These are phyloP conservation scores for Suillus weaverae DNA, from an alignment of 768 basidiomycete genomes.

Conservation along the genomic window DNA sequence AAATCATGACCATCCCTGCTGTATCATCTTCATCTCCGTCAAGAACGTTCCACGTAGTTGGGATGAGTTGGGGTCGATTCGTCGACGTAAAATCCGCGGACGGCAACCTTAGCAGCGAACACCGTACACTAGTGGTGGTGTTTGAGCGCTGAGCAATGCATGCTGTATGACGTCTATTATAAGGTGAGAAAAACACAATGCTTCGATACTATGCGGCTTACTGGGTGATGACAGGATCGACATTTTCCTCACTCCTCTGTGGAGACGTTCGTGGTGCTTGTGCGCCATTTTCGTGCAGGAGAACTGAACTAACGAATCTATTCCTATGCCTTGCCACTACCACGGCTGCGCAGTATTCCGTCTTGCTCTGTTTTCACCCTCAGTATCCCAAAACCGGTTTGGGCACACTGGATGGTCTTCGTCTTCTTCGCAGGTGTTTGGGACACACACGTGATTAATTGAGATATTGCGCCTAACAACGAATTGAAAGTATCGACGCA, in stretches of 20 bases:
- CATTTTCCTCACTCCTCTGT: constrained; percentile 32
- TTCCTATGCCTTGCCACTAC: constrained; percentile 49
- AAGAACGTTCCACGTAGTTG: constrained; percentile 79
- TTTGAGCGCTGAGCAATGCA: constrained; percentile 70
- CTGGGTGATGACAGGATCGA: constrained; percentile 57
- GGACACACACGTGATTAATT: constrained; percentile 76
- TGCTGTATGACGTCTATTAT: constrained; percentile 60
- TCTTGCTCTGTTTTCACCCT: constrained; percentile 45
- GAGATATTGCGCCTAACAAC: constrained; percentile 69
- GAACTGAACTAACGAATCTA: constrained; percentile 58
- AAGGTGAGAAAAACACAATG: neutral
- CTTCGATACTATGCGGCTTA: constrained; percentile 36
- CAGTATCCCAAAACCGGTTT: constrained; percentile 64
- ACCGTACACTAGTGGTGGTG: constrained; percentile 54
- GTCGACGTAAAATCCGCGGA: constrained; percentile 72
- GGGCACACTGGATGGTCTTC: constrained; percentile 66
- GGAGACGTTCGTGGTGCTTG: constrained; percentile 23
- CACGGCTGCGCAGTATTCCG: constrained; percentile 37
- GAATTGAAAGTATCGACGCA: constrained; percentile 2
- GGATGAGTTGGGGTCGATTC: constrained; percentile 84
- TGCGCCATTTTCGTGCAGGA: constrained; percentile 11
- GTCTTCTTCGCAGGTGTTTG: constrained; percentile 66
- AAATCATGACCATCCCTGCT: constrained; percentile 64
- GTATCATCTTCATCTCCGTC: constrained; percentile 69
- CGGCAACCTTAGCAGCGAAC: constrained; percentile 66